Evolutionary conservation across 805 yeast genomes (phyloP), one percentile per base, ranked within the genome.

Genomic region (Suhomyces faveliae): DNA sequence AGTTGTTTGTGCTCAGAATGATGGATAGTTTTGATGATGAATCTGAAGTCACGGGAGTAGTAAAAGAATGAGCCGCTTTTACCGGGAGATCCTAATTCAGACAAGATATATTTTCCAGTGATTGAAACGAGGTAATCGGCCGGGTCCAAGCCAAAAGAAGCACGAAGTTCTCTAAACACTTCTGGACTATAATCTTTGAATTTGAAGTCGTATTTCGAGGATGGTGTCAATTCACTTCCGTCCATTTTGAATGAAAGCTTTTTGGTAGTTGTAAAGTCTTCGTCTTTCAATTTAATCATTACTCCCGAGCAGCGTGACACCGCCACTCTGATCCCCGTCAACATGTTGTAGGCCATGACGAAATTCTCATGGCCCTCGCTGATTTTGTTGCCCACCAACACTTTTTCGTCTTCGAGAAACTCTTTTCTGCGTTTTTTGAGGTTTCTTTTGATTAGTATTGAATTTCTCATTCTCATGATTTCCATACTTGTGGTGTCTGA

Each of bases 31-130:
- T 94, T 94, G 67, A 94, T 95, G 62, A 94, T 94, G 68, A 88
- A 94, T 53, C 92, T 79, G 70, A 85, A 91, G 69, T 95, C 99
- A 51, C 96, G 74, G 5, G 97, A 89, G 66, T 87, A 95, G 71
- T 94, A 94, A 63, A 94, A 94, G 61, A 92, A 92, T 0, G 97
- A 89, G 0, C 99, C 99, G 60, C 96, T 86, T 65, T 94, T 94
- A 3, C 99, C 99, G 0, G 98, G 97, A 1, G 97, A 90, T 17
- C 92, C 96, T 54, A 90, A 73, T 67, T 92, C 97, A 22, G 94
- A 86, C 33, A 94, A 77, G 52, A 94, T 87, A 61, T 92, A 92
- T 64, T 90, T 90, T 17, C 97, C 92, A 0, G 98, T 92, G 55
- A 94, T 76, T 0, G 97, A 89, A 57, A 92, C 84, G 47, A 94